Conservation (phyloP, 805 yeast species). For the Pichia insulana region DNA sequence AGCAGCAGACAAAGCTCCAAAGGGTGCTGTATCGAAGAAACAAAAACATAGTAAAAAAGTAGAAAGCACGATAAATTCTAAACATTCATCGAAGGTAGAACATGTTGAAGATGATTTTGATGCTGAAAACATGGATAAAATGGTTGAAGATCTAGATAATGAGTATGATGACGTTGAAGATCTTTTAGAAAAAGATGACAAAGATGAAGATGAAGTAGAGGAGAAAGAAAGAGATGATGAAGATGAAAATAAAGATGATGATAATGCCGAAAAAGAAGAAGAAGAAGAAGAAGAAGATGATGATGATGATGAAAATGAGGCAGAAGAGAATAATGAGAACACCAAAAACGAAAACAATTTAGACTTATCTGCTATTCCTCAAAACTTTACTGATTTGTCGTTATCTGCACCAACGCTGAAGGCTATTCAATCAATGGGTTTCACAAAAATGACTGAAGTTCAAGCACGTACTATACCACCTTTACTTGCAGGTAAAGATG, state of each 20-base stretch:
- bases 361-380: conserved; percentile 14
- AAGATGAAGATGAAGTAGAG: conserved; percentile 23
- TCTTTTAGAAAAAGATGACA: conserved; percentile 31
- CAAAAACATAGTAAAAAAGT: background rate
- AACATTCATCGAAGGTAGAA: conserved; percentile 6
- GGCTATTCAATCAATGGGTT: conserved; percentile 84
- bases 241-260: conserved; percentile 17
- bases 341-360: background rate
- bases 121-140: conserved; percentile 28
- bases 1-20: conserved; percentile 3
- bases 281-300: conserved; percentile 24
- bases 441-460: conserved; percentile 84
- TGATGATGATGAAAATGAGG: conserved; percentile 19
- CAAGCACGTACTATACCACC: conserved; percentile 97
- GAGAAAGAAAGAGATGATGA: conserved; percentile 24
- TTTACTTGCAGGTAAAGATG: conserved; percentile 91
- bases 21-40: background rate
- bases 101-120: conserved; percentile 2
- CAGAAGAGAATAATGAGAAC: conserved; percentile 1
- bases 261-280: conserved; percentile 16
- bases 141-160: conserved; percentile 46
- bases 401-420: conserved; percentile 75
- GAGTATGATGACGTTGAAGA: conserved; percentile 52
- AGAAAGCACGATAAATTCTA: conserved; percentile 4
- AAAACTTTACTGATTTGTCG: conserved; percentile 42